Base-by-base conservation (phyloP, 2,329 filamentous ascomycete species). In the Pseudocercospora fuligena region DNA sequence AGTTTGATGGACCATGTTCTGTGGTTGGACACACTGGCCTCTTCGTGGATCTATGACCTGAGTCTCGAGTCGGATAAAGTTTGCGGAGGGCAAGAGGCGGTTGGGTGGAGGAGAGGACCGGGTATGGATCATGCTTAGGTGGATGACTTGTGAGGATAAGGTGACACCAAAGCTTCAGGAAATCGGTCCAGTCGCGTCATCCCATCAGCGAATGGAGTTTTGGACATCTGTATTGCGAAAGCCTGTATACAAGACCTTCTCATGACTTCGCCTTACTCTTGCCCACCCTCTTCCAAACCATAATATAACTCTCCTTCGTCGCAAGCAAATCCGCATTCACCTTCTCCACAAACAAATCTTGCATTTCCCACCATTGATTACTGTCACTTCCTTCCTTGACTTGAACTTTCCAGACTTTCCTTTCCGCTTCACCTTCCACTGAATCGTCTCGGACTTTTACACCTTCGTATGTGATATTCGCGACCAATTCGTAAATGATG, bases 391-490 rank as follows among this genome's bases (percentile, higher is more conserved):
- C 75, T 76, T 92, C 90, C 73, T 89, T 86, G 60, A 99, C 81
- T 82, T 99, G 95, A 23, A 93, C 93, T 78, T 96, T 93, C 94
- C 95, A 99, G 12, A 93, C 92, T 78, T 97, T 96, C 81, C 92
- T 92, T 81, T 97, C 94, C 53, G 89, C 92, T 73, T 93, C 94
- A 56, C 94, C 94, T 61, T 96, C 93, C 0, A 97, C 94, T 61
- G 88, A 89, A 70, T 94, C 92, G 71, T 94, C 92, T 71, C 88
- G 86, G 33, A 88, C 88, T 65, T 91, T 87, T 59, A 94, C 90
- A 51, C 88, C 94, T 84, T 91, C 94, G 83, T 91, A 94, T 67
- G 89, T 96, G 69, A 99, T 91, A 80, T 99, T 99, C 63, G 94
- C 94, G 5, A 97, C 93, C 16, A 99, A 87, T 78, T 99, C 95